Evolutionary conservation across 1,139 yeast species (phyloP).

Genomic region (Suhomyces panamericanus): DNA sequence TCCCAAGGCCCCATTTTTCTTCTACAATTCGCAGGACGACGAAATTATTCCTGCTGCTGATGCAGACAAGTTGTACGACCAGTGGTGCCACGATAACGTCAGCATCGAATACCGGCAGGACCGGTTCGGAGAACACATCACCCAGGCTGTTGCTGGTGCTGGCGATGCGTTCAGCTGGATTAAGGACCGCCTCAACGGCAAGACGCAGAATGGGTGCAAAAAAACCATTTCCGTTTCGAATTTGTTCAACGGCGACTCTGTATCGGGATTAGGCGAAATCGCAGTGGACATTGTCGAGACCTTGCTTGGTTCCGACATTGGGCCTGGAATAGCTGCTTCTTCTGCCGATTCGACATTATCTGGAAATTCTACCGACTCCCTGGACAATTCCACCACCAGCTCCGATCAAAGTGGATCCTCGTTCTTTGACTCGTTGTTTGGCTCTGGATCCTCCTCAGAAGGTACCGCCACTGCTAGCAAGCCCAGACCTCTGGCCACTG

Average conservation of each 20-base stretch:
- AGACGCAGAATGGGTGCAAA: constrained; percentile 3
- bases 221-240: constrained; percentile 1
- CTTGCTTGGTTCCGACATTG: background rate
- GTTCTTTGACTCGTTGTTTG: too few species aligned
- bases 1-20: constrained; percentile 36
- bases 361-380: background rate
- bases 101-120: constrained; percentile 20
- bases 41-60: constrained; percentile 20
- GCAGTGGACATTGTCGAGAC: background rate
- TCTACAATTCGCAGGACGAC: constrained; percentile 35
- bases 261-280: background rate
- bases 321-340: background rate
- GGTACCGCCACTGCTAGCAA: background rate
- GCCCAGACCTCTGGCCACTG: background rate
- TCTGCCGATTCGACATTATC: background rate
- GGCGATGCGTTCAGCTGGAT: constrained; percentile 20
- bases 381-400: background rate
- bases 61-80: constrained; percentile 14
- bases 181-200: constrained; percentile 7
- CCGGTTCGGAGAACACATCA: constrained; percentile 19
- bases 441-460: background rate
- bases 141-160: constrained; percentile 17
- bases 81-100: constrained; percentile 19
- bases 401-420: background rate
- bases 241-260: background rate